Base-by-base conservation (phyloP, 345 rosid species). In the Draba incana region DNA sequence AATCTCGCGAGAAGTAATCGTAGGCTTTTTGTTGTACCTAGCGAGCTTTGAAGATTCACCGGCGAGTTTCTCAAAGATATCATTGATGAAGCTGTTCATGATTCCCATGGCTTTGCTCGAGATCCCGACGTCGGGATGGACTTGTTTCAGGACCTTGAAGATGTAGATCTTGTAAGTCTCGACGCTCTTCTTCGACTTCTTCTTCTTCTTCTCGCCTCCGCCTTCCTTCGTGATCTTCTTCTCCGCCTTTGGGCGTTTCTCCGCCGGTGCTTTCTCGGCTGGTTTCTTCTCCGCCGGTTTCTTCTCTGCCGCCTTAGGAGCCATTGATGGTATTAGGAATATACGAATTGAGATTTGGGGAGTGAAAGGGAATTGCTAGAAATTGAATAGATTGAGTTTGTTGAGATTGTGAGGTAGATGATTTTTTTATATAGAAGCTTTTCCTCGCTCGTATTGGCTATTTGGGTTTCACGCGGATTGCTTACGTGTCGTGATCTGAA, bases 91-190 rank as follows among this genome's bases (percentile, higher is more conserved):
- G 15, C 78, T 75, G 74, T 75, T 75, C 78, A 75, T 75, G 64
- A 75, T 75, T 28, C 78, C 78, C 78, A 75, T 75, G 6, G 78
- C 78, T 11, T 75, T 75, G 2, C 78, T 62, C 0, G 78, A 75
- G 39, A 75, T 75, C 23, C 78, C 78, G 39, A 75, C 30, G 24
- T 75, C 75, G 16, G 79, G 79, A 62, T 75, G 79, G 1, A 75
- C 79, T 24, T 75, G 79, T 38, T 75, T 75, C 9, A 75, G 39
- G 2, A 75, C 78, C 69, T 75, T 75, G 70, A 75, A 75, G 69
- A 74, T 74, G 78, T 75, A 75, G 64, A 75, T 75, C 78, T 75
- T 75, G 78, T 75, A 75, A 0, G 74, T 75, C 69, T 75, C 78
- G 2, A 54, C 13, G 78, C 46, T 75, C 78, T 75, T 75, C 74